Base-by-base conservation (phyloP, 805 yeast species). In the Metschnikowia bowlesiae region DNA sequence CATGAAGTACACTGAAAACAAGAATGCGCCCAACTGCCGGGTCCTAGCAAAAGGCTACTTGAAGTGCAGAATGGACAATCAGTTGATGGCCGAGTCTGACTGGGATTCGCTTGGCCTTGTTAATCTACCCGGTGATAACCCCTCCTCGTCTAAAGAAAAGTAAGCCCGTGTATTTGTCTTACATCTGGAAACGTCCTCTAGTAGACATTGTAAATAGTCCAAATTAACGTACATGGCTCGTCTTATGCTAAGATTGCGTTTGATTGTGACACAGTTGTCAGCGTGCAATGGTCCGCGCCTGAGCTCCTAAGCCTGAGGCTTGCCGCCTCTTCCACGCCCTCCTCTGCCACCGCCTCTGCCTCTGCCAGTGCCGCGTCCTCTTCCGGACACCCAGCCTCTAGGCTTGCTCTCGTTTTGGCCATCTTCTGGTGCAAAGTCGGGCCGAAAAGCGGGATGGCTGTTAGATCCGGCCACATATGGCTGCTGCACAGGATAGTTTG, bases 21-120 rank as follows among this genome's bases (percentile, higher is more conserved):
- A 84, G 57, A 90, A 92, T 66, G 92, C 97, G 4, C 87, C 90
- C n/a, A 89, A 89, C 66, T 91, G 99, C 67, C 74, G 98, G 40
- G 63, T 84, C 0, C 70, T 91, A 39, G 97, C 98, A 9, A 89
- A 89, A 61, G 77, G 74, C 30, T 92, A 92, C 63, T 70, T 92
- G 48, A 78, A 81, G 36, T 92, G 99, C 64, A 75, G 99, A 54
- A 94, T 92, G 98, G 89, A 89, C 31, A 76, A 89, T 54, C 69
- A 69, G 54, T 59, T 72, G 37, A 73, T 73, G 78, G 76, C 71
- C 6, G 47, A 67, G 45, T 64, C 71, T 6, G 72, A 67, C 28
- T 73, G 77, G 78, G 75, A 70, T 10, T 63, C 72, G n/a, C 59
- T 73, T 34, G 78, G 78, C 3, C 62, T 73, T 37, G 63, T 69